A percentile compares a stretch with the other conserved stretches of the same genome.
Evolutionary conservation across 176 grass and related monocot genomes (phyloP).

Genomic region (Ampelocalamus luodianensis): DNA sequence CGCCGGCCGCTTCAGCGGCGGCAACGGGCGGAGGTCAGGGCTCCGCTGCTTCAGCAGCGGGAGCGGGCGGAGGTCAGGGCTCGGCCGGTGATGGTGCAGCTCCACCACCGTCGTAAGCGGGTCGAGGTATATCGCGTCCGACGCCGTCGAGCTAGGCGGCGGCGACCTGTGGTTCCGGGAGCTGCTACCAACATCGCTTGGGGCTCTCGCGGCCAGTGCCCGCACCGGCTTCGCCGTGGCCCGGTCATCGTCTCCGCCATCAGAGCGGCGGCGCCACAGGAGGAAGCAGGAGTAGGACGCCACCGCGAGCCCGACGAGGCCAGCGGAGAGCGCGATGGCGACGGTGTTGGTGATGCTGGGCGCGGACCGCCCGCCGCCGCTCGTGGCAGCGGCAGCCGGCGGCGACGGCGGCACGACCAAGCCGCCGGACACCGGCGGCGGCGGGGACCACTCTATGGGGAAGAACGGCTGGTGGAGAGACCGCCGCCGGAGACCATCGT

Average conservation of each 20-base stretch:
- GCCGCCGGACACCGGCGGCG: conserved; percentile 39
- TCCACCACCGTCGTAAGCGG: conserved; percentile 48
- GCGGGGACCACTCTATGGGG: conserved; percentile 54
- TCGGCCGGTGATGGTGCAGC: conserved; percentile 41
- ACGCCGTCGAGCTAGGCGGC: conserved; percentile 55
- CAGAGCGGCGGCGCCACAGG: conserved; percentile 39
- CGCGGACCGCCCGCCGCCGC: conserved; percentile 21
- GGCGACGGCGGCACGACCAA: conserved; percentile 7
- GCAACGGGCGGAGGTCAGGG: conserved; percentile 70
- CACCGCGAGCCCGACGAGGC: conserved; percentile 49
- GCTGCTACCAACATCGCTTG: conserved; percentile 52
- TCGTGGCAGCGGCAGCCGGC: not conserved
- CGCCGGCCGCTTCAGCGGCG: conserved; percentile 46
- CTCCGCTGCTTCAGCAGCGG: conserved; percentile 51
- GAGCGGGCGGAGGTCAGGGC: conserved; percentile 71
- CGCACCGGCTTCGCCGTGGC: conserved; percentile 7
- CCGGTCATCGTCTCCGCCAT: conserved; percentile 13
- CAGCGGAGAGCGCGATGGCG: conserved; percentile 57
- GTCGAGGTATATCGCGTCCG: conserved; percentile 56
- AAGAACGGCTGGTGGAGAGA: conserved; percentile 66
- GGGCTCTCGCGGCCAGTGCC: conserved; percentile 12
- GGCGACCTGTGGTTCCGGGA: conserved; percentile 46
- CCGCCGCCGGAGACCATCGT: conserved; percentile 24
- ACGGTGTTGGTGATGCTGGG: conserved; percentile 49
- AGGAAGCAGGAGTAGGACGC: conserved; percentile 55